These are phyloP conservation scores for Fusarium secorum DNA, from an alignment of 2,329 filamentous ascomycete species.

Conservation along the genomic window DNA sequence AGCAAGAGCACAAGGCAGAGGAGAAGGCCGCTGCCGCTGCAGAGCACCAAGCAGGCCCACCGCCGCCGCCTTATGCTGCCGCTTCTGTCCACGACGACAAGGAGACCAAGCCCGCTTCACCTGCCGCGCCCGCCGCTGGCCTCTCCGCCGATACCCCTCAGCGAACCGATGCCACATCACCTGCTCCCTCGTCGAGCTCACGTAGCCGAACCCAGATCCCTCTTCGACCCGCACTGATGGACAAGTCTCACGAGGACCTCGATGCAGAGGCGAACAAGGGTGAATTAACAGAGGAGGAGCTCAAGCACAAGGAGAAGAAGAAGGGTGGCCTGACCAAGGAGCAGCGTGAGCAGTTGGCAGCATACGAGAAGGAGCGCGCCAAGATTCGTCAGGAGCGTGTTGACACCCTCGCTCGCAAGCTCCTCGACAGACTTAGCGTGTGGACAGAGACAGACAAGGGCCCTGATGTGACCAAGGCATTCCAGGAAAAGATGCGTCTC, in stretches of 20 bases:
- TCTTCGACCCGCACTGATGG: constrained; percentile 85
- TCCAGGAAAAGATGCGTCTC: constrained; percentile 91
- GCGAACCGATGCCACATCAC: constrained; percentile 49
- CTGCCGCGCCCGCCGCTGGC: constrained; percentile 22
- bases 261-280: constrained; percentile 70
- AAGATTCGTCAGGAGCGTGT: constrained; percentile 89
- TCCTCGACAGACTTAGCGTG: constrained; percentile 87
- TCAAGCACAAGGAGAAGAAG: constrained; percentile 73
- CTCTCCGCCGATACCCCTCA: constrained; percentile 34
- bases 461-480: constrained; percentile 82
- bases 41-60: constrained; percentile 41
- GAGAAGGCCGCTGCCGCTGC: constrained; percentile 37
- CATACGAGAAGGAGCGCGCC: constrained; percentile 86
- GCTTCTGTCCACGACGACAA: constrained; percentile 52
- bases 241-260: constrained; percentile 72
- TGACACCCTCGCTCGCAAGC: constrained; percentile 81
- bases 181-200: constrained; percentile 54
- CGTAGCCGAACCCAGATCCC: constrained; percentile 66
- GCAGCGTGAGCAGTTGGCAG: constrained; percentile 89
- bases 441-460: constrained; percentile 98
- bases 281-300: constrained; percentile 69
- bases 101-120: constrained; percentile 41
- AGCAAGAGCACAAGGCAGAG: constrained; percentile 42
- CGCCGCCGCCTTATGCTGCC: constrained; percentile 48
- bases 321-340: constrained; percentile 88